Conservation (phyloP, 257 asterid species). For the Solanum paucissectum region DNA sequence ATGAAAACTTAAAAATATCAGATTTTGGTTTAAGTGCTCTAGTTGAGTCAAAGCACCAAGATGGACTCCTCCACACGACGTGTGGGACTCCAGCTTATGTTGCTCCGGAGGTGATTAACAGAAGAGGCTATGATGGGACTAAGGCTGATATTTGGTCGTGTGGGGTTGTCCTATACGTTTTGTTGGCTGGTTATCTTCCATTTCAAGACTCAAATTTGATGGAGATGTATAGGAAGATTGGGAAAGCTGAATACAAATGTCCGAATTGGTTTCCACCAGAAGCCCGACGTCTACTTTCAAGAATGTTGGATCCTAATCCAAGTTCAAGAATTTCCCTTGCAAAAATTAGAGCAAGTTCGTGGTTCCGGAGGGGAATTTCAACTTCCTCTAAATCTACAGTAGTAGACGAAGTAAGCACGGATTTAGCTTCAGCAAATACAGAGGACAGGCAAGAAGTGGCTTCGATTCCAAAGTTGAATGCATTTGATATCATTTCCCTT, state of each 20-base stretch:
- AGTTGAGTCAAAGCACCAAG: conserved; percentile 48
- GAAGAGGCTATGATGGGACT: conserved; percentile 76
- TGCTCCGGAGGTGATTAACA: conserved; percentile 68
- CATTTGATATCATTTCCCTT: conserved; percentile 70
- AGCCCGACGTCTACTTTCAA: conserved; percentile 29
- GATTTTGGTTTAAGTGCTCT: conserved; percentile 82
- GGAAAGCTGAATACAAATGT: conserved; percentile 43
- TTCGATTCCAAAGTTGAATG: conserved; percentile 45
- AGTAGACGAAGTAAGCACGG: conserved; percentile 23
- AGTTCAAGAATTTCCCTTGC: conserved; percentile 41
- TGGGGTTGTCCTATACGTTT: conserved; percentile 66
- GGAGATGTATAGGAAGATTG: conserved; percentile 75
- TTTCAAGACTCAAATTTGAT: conserved; percentile 67
- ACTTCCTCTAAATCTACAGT: conserved; percentile 9
- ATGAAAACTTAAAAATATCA: conserved; percentile 51
- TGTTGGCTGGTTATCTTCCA: conserved; percentile 70
- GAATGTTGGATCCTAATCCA: conserved; percentile 71
- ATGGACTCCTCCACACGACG: conserved; percentile 74
- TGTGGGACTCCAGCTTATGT: conserved; percentile 91
- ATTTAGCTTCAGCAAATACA: conserved; percentile 11
- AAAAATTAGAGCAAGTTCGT: conserved; percentile 38
- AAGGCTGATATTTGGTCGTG: conserved; percentile 80
- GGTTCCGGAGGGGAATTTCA: conserved; percentile 44
- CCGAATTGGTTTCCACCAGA: conserved; percentile 67
- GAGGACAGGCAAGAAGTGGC: conserved; percentile 13